Conservation (phyloP, 2,329 filamentous ascomycete genomes). For the Cladosporium velox region DNA sequence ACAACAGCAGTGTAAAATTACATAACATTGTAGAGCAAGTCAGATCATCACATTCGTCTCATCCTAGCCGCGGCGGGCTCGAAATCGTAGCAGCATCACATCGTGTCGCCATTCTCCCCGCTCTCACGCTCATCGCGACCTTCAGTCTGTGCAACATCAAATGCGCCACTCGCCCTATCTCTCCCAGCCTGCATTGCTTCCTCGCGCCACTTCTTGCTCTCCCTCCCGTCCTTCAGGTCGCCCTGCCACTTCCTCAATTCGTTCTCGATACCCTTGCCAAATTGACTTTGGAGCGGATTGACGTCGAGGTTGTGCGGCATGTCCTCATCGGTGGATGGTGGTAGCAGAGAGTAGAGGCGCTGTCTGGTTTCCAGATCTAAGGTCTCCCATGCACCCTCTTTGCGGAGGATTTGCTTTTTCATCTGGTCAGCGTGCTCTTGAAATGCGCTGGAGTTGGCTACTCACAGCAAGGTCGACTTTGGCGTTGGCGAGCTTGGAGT, state of each 20-base stretch:
- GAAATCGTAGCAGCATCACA: background rate
- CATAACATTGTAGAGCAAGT: background rate
- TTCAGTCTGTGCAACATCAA: constrained; percentile 57
- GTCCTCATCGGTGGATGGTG: constrained; percentile 26
- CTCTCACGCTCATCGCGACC: constrained; percentile 61
- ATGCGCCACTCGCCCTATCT: constrained; percentile 50
- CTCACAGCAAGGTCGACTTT: constrained; percentile 25
- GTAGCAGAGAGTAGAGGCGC: constrained; percentile 36
- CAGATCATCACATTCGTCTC: background rate
- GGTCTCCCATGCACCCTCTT: constrained; percentile 34
- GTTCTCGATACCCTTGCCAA: constrained; percentile 53
- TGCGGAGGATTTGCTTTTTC: constrained; percentile 34
- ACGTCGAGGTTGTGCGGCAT: constrained; percentile 42
- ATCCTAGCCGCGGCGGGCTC: background rate
- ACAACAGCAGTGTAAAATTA: background rate
- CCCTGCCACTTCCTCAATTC: constrained; percentile 57
- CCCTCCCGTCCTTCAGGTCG: constrained; percentile 57
- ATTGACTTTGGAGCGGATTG: constrained; percentile 42
- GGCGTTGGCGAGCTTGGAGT: constrained; percentile 32
- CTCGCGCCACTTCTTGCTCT: constrained; percentile 59
- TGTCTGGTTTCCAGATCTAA: constrained; percentile 29
- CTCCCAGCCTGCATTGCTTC: constrained; percentile 56
- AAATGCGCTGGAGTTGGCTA: background rate
- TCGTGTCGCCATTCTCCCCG: constrained; percentile 35
- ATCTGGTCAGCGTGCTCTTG: background rate